Percentiles rank a stretch among this genome's conserved stretches.
Evolutionary conservation across 805 yeast genomes (phyloP).

Genomic region (Myxozyma sirexii): DNA sequence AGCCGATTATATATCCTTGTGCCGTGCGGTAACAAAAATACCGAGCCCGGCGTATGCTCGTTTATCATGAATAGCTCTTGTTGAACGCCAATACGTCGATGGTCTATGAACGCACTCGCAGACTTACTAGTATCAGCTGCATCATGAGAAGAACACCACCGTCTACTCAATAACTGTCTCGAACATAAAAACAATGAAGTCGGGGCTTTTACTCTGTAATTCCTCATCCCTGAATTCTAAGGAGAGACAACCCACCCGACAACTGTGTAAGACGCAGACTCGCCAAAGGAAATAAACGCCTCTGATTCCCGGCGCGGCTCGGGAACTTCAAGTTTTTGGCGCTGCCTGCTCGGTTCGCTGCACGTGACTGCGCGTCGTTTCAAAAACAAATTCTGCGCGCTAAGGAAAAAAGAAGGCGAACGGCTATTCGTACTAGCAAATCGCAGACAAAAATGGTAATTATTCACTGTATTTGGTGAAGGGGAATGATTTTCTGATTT

Average conservation of each 20-base stretch:
- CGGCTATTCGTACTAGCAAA: neutral
- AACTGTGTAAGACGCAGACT: too few species aligned
- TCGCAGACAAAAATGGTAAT: neutral
- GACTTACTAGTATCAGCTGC: neutral
- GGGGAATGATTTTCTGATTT: neutral
- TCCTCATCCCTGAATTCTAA: too few species aligned
- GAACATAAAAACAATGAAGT: neutral
- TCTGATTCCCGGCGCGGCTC: too few species aligned
- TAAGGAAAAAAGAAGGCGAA: neutral
- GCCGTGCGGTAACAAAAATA: conserved; percentile 92
- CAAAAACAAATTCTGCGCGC: neutral
- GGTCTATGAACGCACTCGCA: conserved; percentile 25
- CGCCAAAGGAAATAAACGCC: too few species aligned
- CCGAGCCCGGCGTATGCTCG: conserved; percentile 84
- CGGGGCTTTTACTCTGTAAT: too few species aligned
- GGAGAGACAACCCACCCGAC: too few species aligned
- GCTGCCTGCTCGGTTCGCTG: neutral
- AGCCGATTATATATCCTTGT: conserved; percentile 81
- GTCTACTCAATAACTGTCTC: neutral
- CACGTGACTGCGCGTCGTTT: conserved; percentile 6
- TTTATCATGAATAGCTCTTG: conserved; percentile 82
- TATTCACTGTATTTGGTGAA: neutral
- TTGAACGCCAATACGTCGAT: conserved; percentile 52
- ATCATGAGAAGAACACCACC: conserved; percentile 10
- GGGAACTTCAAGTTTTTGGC: neutral